phyloP scores from a whole-genome alignment of 768 basidiomycete genomes.

The Mycena galopus region DNA sequence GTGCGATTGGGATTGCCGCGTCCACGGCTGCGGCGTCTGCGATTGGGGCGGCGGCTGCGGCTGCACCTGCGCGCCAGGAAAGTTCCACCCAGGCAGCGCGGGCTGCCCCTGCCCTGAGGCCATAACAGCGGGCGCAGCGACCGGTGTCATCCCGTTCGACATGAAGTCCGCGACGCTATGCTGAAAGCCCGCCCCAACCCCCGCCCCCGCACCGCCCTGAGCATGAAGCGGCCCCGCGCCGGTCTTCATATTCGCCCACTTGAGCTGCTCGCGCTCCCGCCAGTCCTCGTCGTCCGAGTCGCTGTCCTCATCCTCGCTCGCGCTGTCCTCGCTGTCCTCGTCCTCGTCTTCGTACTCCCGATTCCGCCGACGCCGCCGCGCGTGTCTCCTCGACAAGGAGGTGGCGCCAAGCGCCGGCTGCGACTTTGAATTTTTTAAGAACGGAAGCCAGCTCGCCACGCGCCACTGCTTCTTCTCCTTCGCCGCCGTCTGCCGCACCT shows the following conservation, averaged over 20 bases:
- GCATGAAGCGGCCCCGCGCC: too few species aligned
- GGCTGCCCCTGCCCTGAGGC: conserved; percentile 3
- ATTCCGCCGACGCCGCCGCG: too few species aligned
- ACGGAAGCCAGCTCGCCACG: conserved; percentile 29
- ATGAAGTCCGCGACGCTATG: conserved; percentile 33
- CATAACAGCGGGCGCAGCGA: conserved; percentile 8
- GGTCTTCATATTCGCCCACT: conserved; percentile 27
- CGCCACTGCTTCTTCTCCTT: conserved; percentile 29
- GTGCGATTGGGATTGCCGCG: background rate
- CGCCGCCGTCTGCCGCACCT: conserved; percentile 20
- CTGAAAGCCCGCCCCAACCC: conserved; percentile 1
- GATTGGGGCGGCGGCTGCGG: background rate
- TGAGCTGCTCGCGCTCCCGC: conserved; percentile 16
- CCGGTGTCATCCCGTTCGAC: conserved; percentile 19
- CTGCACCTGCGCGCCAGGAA: conserved; percentile 4
- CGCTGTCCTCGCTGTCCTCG: conserved; percentile 15
- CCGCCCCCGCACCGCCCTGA: background rate
- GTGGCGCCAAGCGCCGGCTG: background rate
- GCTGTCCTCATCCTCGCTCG: conserved; percentile 6
- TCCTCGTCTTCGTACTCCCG: conserved; percentile 3
- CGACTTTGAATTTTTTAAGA: conserved; percentile 11
- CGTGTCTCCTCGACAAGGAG: background rate
- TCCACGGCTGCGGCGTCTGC: conserved; percentile 14
- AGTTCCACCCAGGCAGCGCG: conserved; percentile 23
- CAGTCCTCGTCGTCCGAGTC: conserved; percentile 29